Evolutionary conservation across 345 rosid genomes (phyloP).

Genomic region (Adansonia digitata): DNA sequence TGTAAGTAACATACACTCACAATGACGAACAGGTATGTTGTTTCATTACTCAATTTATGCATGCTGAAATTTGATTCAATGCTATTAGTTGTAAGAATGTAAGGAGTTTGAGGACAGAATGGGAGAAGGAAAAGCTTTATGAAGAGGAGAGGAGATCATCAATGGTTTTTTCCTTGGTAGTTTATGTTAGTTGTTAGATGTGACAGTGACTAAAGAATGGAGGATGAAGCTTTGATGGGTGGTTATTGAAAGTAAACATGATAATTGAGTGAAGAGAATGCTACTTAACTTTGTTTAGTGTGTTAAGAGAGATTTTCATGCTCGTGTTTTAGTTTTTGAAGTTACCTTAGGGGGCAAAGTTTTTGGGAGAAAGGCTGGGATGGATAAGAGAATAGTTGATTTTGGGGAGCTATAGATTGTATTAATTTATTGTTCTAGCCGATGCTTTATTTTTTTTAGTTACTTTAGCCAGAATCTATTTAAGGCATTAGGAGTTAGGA

Average conservation of each 20-base stretch:
- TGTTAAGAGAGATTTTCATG: not conserved
- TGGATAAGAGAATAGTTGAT: not conserved
- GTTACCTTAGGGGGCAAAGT: not conserved
- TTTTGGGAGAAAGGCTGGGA: not conserved
- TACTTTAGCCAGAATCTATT: not conserved
- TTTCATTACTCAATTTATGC: not conserved
- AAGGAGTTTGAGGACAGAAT: not conserved
- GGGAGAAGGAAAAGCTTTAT: not conserved
- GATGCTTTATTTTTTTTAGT: not conserved
- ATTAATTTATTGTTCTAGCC: not conserved
- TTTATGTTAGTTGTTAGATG: not conserved
- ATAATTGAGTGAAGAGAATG: not conserved
- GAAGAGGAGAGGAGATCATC: not conserved
- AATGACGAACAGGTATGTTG: constrained; percentile 71
- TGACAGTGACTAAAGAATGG: not conserved
- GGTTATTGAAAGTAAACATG: not conserved
- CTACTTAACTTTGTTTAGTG: not conserved
- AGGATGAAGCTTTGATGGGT: not conserved
- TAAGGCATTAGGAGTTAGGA: not conserved
- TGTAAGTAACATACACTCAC: constrained; percentile 92
- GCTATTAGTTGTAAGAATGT: not conserved
- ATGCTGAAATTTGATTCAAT: not conserved
- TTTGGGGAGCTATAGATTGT: not conserved
- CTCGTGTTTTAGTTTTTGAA: not conserved
- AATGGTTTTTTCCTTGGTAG: not conserved